Evolutionary conservation across 2,329 filamentous ascomycete genomes (phyloP).

Genomic region (Periconia sp.): DNA sequence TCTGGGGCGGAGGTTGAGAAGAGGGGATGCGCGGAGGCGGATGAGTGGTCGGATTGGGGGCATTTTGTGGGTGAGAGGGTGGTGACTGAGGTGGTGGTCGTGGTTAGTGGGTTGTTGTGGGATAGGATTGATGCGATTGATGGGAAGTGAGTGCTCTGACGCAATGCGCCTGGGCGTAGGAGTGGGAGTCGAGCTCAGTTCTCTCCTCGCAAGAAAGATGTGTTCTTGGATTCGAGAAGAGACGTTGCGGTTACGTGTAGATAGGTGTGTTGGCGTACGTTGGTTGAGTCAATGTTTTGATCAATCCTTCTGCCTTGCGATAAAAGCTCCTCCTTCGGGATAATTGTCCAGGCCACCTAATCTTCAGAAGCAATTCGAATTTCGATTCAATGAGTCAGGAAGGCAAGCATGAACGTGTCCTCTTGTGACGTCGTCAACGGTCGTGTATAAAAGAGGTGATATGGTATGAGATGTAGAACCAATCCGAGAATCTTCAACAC

Average conservation of each 20-base stretch:
- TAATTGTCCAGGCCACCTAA: neutral
- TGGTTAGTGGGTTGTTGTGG: neutral
- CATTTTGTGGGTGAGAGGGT: neutral
- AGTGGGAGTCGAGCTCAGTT: neutral
- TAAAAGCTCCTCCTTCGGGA: neutral
- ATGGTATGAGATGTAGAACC: neutral
- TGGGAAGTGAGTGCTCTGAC: too few relatives aligned
- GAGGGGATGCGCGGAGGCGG: neutral
- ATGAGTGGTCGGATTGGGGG: neutral
- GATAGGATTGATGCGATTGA: too few relatives aligned
- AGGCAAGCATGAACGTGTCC: neutral
- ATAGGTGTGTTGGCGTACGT: neutral
- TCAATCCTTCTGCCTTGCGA: neutral
- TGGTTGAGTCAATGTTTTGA: neutral
- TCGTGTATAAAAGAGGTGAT: constrained; percentile 9
- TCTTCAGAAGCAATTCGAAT: neutral
- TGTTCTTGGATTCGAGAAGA: neutral
- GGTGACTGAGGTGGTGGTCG: neutral
- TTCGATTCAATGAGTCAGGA: neutral
- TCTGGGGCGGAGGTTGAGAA: neutral
- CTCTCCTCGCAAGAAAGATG: neutral
- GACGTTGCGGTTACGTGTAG: neutral
- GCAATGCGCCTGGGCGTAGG: too few relatives aligned
- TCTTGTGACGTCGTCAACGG: neutral
- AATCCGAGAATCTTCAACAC: neutral